phyloP scores from a whole-genome alignment of 768 basidiomycete genomes.

The Baorangia bicolor region DNA sequence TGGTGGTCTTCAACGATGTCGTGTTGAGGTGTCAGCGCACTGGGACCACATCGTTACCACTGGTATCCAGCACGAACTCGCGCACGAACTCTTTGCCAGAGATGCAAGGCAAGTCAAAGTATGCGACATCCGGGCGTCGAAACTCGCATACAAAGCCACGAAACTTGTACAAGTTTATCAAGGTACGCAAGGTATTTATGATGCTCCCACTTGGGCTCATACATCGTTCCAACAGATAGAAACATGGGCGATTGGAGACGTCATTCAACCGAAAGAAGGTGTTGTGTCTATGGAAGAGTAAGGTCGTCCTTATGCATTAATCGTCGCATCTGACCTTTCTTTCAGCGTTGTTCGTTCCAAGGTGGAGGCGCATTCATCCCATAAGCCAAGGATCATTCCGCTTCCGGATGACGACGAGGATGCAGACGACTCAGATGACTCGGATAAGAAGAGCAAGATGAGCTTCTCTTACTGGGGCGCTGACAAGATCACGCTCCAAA shows the following conservation, averaged over 20 bases:
- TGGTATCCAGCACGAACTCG: constrained; percentile 65
- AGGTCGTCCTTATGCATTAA: constrained; percentile 31
- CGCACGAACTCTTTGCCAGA: constrained; percentile 82
- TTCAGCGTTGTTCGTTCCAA: constrained; percentile 70
- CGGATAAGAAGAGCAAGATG: constrained; percentile 90
- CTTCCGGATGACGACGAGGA: constrained; percentile 62
- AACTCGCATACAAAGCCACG: constrained; percentile 78
- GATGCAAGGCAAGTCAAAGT: constrained; percentile 78
- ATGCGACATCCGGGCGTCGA: constrained; percentile 76
- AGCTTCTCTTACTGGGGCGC: constrained; percentile 94
- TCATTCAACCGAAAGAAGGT: constrained; percentile 72
- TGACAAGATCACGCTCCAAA: constrained; percentile 86
- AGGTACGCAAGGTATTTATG: constrained; percentile 46
- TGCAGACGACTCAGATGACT: constrained; percentile 75
- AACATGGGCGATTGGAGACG: constrained; percentile 82
- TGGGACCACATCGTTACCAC: constrained; percentile 82
- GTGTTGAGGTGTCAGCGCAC: constrained; percentile 87
- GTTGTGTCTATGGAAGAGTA: constrained; percentile 92
- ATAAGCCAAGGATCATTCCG: constrained; percentile 66
- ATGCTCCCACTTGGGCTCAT: not conserved
- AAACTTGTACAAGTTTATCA: constrained; percentile 92
- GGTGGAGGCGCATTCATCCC: constrained; percentile 52
- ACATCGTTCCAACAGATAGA: constrained; percentile 59
- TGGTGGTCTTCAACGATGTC: constrained; percentile 95
- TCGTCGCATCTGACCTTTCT: constrained; percentile 7